Conservation (phyloP, 2,329 filamentous ascomycete species). For the Talaromyces sp. region DNA sequence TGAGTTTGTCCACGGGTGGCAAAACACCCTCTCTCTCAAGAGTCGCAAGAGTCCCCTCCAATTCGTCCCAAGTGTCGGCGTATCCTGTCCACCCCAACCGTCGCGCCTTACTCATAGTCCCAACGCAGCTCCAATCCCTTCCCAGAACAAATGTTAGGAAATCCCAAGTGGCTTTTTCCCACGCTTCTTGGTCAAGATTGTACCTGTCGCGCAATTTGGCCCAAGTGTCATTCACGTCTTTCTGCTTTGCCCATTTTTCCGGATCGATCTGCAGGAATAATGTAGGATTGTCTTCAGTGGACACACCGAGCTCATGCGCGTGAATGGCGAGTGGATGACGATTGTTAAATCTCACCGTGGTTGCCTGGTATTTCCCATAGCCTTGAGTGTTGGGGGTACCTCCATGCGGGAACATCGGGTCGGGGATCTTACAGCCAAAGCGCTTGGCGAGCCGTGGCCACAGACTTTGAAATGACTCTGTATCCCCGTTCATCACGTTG, state of each 20-base stretch:
- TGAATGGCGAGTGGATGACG: slow-evolving; percentile 24
- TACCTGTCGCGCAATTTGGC: slow-evolving; percentile 32
- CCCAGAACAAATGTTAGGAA: slow-evolving; percentile 45
- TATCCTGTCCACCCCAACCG: slow-evolving; percentile 45
- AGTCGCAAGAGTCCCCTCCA: slow-evolving; percentile 35
- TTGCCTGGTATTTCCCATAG: slow-evolving; percentile 16
- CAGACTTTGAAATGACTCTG: not conserved
- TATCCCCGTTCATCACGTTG: not conserved
- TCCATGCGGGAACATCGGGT: not conserved
- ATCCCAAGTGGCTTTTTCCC: slow-evolving; percentile 46
- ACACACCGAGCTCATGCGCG: slow-evolving; percentile 27
- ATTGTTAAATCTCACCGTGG: slow-evolving; percentile 19
- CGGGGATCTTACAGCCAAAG: not conserved
- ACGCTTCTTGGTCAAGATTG: slow-evolving; percentile 36
- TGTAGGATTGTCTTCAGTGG: slow-evolving; percentile 19
- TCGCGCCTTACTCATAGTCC: slow-evolving; percentile 46
- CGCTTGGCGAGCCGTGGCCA: not conserved
- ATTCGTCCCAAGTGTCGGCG: slow-evolving; percentile 38
- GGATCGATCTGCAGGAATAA: slow-evolving; percentile 34
- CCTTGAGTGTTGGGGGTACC: not conserved
- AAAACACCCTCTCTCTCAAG: slow-evolving; percentile 27
- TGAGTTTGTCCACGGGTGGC: slow-evolving; percentile 21
- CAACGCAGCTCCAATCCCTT: slow-evolving; percentile 29
- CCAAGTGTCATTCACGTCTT: slow-evolving; percentile 41
- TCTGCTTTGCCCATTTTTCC: slow-evolving; percentile 40